Evolutionary conservation across 257 asterid species (phyloP).

Genomic region (Thymus quinquecostatus): DNA sequence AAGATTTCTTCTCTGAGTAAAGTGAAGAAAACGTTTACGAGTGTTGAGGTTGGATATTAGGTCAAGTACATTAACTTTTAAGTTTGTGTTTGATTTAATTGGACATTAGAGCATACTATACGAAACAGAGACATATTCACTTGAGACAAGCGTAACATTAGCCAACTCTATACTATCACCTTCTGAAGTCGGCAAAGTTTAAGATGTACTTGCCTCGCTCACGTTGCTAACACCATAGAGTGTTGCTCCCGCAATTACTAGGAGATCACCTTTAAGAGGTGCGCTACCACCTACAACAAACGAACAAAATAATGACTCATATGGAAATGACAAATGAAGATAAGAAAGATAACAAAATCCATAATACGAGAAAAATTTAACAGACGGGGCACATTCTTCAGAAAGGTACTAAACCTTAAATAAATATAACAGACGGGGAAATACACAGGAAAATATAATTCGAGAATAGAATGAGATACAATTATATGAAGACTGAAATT

Average conservation of each 20-base stretch:
- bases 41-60: too few species aligned
- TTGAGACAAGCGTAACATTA: background rate
- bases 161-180: background rate
- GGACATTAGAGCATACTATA: background rate
- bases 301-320: constrained; percentile 20
- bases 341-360: background rate
- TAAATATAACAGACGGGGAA: too few species aligned
- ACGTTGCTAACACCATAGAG: constrained; percentile 91
- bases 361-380: background rate
- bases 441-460: too few species aligned
- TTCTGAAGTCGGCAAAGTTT: background rate
- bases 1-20: background rate
- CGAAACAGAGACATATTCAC: background rate
- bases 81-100: background rate
- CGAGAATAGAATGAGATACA: background rate
- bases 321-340: background rate
- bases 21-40: too few species aligned
- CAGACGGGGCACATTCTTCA: too few species aligned
- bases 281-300: constrained; percentile 67
- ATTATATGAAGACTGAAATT: too few species aligned
- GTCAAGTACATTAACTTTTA: too few species aligned
- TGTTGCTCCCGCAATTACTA: constrained; percentile 88
- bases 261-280: constrained; percentile 82
- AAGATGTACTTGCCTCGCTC: constrained; percentile 66
- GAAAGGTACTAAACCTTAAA: too few species aligned